phyloP scores from a whole-genome alignment of 805 yeast species.

The Metschnikowia koreensis region DNA sequence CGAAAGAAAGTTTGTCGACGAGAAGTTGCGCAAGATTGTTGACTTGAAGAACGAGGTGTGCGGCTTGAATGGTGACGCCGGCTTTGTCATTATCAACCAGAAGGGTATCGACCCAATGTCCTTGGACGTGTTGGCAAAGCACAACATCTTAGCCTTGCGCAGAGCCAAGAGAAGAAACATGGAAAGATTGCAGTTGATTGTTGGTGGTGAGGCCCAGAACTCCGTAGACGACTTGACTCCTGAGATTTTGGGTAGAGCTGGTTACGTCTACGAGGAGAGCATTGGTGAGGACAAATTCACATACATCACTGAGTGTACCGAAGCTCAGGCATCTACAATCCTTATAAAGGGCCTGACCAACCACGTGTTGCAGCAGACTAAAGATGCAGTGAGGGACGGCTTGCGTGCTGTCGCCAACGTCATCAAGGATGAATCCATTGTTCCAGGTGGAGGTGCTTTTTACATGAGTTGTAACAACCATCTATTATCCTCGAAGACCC shows the following conservation, averaged over 20 bases:
- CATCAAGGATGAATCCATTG: slow-evolving; percentile 74
- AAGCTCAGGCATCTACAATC: slow-evolving; percentile 89
- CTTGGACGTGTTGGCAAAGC: slow-evolving; percentile 86
- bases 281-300: slow-evolving; percentile 98
- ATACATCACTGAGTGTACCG: slow-evolving; percentile 83
- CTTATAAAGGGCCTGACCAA: slow-evolving; percentile 91
- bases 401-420: slow-evolving; percentile 92
- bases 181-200: slow-evolving; percentile 95
- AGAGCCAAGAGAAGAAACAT: slow-evolving; percentile 98
- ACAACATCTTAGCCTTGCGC: slow-evolving; percentile 90
- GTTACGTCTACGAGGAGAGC: slow-evolving; percentile 85
- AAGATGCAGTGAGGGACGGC: slow-evolving; percentile 97
- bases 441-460: slow-evolving; percentile 98
- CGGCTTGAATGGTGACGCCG: slow-evolving; percentile 64
- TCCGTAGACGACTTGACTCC: slow-evolving; percentile 91
- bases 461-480: slow-evolving; percentile 79
- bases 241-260: slow-evolving; percentile 79
- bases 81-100: slow-evolving; percentile 94
- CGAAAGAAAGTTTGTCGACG: slow-evolving; percentile 93
- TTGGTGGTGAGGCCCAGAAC: slow-evolving; percentile 98
- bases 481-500: slow-evolving; percentile 50
- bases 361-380: slow-evolving; percentile 85
- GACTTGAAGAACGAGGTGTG: slow-evolving; percentile 93
- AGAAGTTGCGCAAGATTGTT: slow-evolving; percentile 83
- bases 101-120: slow-evolving; percentile 99